Base-by-base conservation (phyloP, 2,329 filamentous ascomycete genomes). In the Fusarium torreyae region DNA sequence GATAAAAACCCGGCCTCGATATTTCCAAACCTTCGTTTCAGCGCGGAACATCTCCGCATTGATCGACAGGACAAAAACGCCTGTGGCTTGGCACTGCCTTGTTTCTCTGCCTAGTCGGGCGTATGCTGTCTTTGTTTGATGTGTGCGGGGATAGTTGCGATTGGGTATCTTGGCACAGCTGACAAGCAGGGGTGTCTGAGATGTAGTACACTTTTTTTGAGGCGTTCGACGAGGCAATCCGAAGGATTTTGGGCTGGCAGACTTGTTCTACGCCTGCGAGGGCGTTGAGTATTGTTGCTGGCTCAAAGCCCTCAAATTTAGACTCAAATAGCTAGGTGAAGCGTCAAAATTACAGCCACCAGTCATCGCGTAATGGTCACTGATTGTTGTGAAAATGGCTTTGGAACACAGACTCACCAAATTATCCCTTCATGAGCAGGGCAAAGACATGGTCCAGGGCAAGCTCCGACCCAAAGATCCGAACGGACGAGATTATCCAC, bases 61-160 rank as follows among this genome's bases (percentile, higher is more conserved):
- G 50, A 66, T 66, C 62, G 51, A 33, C 56, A 20, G 31, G 49
- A 36, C 43, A 15, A 61, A 44, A 61, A 53, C 11, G 62, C 53
- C 43, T 52, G 49, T 22, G 55, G 55, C n/a, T 57, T 50, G 44
- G 44, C 36, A 17, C 38, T 43, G 26, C 44, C 7, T 39, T 5
- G 7, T 2, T 22, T 28, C 36, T 48, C 59, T 54, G 48, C 31
- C 18, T 57, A 6, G 28, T 28, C 64, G 64, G 64, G 64, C 64
- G 53, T 46, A 36, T 7, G n/a, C 14, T 33, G 45, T 7, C 28
- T 59, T n/a, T 57, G 40, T 20, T 57, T 39, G 33, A n/a, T 36
- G 50, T 20, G 26, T 31, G 33, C n/a, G 45, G 45, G 22, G 31
- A 31, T 22, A 17, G 9, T n/a, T 17, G 11, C 26, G 10, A 66